These are phyloP conservation scores for Rosellinia necatrix DNA, from an alignment of 2,329 filamentous ascomycete species.

Conservation along the genomic window DNA sequence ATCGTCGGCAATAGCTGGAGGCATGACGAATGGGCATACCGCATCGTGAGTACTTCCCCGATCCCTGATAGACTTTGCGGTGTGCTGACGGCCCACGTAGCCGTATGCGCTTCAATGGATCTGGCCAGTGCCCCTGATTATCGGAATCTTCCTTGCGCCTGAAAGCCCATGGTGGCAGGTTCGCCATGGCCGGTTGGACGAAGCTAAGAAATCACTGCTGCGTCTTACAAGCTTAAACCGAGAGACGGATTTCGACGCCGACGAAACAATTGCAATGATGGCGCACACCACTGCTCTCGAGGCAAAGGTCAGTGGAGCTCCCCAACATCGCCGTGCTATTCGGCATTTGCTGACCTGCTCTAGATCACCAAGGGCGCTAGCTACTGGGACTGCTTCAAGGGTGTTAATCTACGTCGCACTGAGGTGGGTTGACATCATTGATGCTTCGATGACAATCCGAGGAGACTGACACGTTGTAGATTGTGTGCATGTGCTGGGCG, in stretches of 20 bases:
- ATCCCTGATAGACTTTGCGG: neutral
- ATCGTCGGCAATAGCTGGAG: constrained; percentile 70
- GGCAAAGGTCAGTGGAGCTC: constrained; percentile 49
- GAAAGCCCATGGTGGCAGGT: constrained; percentile 80
- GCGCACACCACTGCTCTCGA: constrained; percentile 84
- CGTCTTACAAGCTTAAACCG: constrained; percentile 66
- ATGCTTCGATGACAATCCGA: neutral
- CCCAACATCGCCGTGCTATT: neutral
- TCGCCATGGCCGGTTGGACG: constrained; percentile 64
- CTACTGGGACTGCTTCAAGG: constrained; percentile 84
- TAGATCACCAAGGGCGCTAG: constrained; percentile 73
- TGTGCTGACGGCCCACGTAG: constrained; percentile 27
- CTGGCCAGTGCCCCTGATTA: constrained; percentile 70
- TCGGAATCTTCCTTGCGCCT: constrained; percentile 70
- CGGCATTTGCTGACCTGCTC: neutral
- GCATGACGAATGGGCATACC: constrained; percentile 69
- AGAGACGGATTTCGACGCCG: constrained; percentile 75
- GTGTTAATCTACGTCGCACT: constrained; percentile 76
- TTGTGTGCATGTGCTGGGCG: constrained; percentile 67
- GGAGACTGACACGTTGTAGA: constrained; percentile 41
- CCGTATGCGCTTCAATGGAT: constrained; percentile 79
- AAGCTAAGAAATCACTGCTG: constrained; percentile 68
- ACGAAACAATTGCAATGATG: constrained; percentile 92
- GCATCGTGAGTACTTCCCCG: constrained; percentile 44
- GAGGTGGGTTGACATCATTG: constrained; percentile 58